Base-by-base conservation (phyloP, 2,329 filamentous ascomycete genomes). In the Diaporthe sp. region DNA sequence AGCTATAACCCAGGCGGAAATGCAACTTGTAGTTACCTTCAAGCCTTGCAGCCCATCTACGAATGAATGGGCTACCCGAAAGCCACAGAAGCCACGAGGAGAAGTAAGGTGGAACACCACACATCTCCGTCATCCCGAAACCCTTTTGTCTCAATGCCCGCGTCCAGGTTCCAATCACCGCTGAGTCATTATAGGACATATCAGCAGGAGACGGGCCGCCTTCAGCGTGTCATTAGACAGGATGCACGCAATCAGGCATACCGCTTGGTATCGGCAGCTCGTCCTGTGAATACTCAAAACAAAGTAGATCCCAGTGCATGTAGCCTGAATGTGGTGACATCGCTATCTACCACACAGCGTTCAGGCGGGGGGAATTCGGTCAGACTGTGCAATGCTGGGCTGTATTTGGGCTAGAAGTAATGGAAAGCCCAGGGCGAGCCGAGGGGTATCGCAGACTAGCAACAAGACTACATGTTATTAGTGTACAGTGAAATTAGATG, bases 381-480 rank as follows among this genome's bases (percentile, higher is more conserved):
- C n/a, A 39, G 12, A 22, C 65, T 70, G 65, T 70, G 49, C 65
- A 70, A 70, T 70, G 44, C 55, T 62, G 71, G 46, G 57, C 28
- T 61, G 34, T 53, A 49, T 62, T 72, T 53, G 34, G 49, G 46
- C 58, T 49, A 55, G 44, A 73, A 53, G 13, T 25, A 51, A 65
- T 39, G 31, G 31, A 51, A 65, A 73, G n/a, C 58, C 71, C 58
- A 31, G n/a, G 58, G 31, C n/a, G n/a, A 73, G 46, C 71, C 58
- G 10, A 39, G 19, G 62, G 71, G 71, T 65, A 55, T 65, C 71
- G 61, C 46, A 73, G 71, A 73, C 49, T 51, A 62, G 46, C 31
- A 65, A 55, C 46, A 46, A 57, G n/a, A 57, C 34, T 65, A 57
- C 60, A 65, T 65, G 61, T 3, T 73, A 65, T 73, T 65, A 73